These are phyloP conservation scores for Plasmodium billcollinsi DNA, from an alignment of 169 alveolate genomes.

Conservation along the genomic window DNA sequence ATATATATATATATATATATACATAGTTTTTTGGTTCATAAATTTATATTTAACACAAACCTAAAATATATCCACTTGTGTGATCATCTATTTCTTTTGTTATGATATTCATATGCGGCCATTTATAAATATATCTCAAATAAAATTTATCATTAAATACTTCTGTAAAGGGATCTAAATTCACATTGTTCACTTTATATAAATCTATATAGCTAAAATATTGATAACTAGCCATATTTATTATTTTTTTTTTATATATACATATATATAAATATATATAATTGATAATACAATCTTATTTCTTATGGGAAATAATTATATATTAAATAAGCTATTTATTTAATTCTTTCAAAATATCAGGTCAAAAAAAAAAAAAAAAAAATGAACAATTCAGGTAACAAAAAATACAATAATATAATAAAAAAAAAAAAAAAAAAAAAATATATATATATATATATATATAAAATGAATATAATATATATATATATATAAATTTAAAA, in stretches of 20 bases:
- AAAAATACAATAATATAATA: no score
- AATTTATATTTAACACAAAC: conserved; percentile 9
- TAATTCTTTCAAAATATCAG: no score
- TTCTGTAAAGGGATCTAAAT: conserved; percentile 76
- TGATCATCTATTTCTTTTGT: conserved; percentile 51
- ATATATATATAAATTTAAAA: no score
- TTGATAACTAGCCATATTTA: conserved; percentile 69
- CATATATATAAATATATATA: background rate
- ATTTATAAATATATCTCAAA: conserved; percentile 55
- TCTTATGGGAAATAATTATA: no score
- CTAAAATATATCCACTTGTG: conserved; percentile 67
- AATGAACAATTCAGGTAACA: no score
- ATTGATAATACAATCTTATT: no score
- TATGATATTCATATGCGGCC: conserved; percentile 69
- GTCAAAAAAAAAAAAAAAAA: no score
- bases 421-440: no score
- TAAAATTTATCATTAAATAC: conserved; percentile 60
- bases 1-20: background rate
- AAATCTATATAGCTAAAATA: conserved; percentile 66
- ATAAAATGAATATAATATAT: no score
- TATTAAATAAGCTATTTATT: no score
- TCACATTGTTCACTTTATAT: conserved; percentile 56
- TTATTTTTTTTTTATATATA: background rate
- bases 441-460: no score
- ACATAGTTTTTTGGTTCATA: background rate